Evolutionary conservation across 345 rosid species (phyloP), one percentile per base, ranked within the genome.

Genomic region (Raphanus sativus): DNA sequence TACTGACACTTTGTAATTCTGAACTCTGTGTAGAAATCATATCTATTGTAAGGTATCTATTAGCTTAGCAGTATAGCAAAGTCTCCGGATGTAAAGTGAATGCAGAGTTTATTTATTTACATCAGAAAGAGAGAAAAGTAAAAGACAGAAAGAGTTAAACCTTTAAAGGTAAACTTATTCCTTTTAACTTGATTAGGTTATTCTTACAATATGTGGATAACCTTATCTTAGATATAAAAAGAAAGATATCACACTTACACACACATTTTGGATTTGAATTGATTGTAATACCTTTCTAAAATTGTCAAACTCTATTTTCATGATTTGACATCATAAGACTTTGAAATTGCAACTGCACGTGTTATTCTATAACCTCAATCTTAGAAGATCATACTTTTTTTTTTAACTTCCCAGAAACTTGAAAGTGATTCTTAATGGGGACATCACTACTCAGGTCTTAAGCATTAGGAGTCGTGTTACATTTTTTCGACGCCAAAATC

Each of bases 181-280:
- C 52, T 30, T 10, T 29, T 75, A 29, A 65, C 76, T 66, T 65
- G 62, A 65, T 71, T 65, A 71, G 26, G 76, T 29, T 42, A 24
- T 21, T 65, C 63, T 65, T 21, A 56, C 60, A 64, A 59, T 29
- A 42, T 29, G 3, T 30, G 16, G 28, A 34, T 59, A 67, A 56
- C 71, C 81, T 71, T 77, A 71, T 77, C 81, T 71, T 71, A 24
- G 65, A 77, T 63, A 70, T 54, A 52, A 52, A 76, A 69, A 70
- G 80, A 62, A 75, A 76, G 11, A 32, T 13, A 25, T 25, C 15
- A 69, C 25, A 64, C n/a, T 70, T 77, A 9, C 21, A 33, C 56
- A 13, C 70, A 30, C 62, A 67, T 56, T 42, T 71, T 77, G 71
- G 50, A 64, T 38, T 70, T 6, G 52, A 42, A 29, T 65, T 71